Evolutionary conservation across 495 filamentous ascomycete genomes (phyloP).

Genomic region (Podospora conica): DNA sequence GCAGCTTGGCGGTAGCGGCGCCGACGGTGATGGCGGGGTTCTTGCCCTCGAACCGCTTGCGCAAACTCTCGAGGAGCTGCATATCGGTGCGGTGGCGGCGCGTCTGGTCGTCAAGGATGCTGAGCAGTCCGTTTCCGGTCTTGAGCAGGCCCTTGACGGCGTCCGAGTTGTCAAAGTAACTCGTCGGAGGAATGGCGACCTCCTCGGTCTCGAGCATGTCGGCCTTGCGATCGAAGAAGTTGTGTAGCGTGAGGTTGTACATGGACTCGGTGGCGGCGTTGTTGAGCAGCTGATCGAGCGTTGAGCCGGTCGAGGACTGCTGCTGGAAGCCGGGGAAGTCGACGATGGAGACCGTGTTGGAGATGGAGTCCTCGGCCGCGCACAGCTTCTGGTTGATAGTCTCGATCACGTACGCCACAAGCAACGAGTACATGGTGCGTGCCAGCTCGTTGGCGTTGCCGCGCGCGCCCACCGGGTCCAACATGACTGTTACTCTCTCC

Average conservation of each 20-base stretch:
- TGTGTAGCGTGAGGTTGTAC: conserved; percentile 89
- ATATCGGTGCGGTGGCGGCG: conserved; percentile 78
- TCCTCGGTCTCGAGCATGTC: conserved; percentile 91
- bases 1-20: conserved; percentile 57
- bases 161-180: conserved; percentile 96
- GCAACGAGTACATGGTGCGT: conserved; percentile 86
- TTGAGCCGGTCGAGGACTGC: conserved; percentile 70
- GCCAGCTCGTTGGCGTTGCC: conserved; percentile 91
- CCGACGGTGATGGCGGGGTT: conserved; percentile 81
- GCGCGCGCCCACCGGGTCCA: conserved; percentile 84
- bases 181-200: conserved; percentile 78
- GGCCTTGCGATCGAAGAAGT: conserved; percentile 89
- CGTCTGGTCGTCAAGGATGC: conserved; percentile 93
- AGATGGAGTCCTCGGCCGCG: conserved; percentile 78
- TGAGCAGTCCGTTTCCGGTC: conserved; percentile 82
- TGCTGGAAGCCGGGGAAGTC: conserved; percentile 96
- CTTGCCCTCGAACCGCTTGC: conserved; percentile 88
- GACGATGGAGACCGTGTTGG: conserved; percentile 88
- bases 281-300: conserved; percentile 86
- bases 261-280: conserved; percentile 88
- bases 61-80: conserved; percentile 83
- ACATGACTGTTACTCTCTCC: conserved; percentile 94
- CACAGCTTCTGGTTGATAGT: conserved; percentile 85
- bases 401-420: conserved; percentile 91
- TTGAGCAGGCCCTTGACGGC: conserved; percentile 87